These are phyloP conservation scores for Hapsidospora chrysogenum DNA, from an alignment of 495 filamentous ascomycete genomes.

Conservation along the genomic window DNA sequence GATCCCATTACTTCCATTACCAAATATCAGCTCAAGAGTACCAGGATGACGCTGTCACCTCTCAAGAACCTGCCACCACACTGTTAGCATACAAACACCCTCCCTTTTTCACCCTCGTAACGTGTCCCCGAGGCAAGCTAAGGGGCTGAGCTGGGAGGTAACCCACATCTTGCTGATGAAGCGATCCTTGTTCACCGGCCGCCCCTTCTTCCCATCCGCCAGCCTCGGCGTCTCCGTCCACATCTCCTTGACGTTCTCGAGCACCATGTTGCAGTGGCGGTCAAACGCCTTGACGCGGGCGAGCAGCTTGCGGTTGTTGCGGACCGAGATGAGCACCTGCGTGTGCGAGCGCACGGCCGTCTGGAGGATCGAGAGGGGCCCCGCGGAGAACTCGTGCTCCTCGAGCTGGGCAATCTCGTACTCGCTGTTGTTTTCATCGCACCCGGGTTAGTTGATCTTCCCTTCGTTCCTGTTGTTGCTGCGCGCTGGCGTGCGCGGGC, in stretches of 20 bases:
- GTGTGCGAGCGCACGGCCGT: conserved; percentile 75
- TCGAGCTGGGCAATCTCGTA: conserved; percentile 81
- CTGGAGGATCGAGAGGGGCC: conserved; percentile 82
- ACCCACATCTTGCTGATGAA: conserved; percentile 97
- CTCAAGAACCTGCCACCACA: conserved; percentile 70
- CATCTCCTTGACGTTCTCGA: conserved; percentile 98
- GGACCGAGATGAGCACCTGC: conserved; percentile 80
- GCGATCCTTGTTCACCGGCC: conserved; percentile 90
- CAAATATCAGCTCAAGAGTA: conserved; percentile 66
- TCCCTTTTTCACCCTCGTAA: no score
- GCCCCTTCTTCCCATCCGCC: conserved; percentile 63
- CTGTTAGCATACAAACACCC: conserved; percentile 10
- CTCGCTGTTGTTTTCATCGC: conserved; percentile 39
- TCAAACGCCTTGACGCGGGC: conserved; percentile 33
- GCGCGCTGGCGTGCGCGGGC: not conserved
- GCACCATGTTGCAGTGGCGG: conserved; percentile 64
- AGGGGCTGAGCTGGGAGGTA: not conserved
- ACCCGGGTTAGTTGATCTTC: conserved; percentile 6
- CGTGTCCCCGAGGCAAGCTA: not conserved
- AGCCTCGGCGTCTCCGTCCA: conserved; percentile 87
- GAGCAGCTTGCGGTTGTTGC: conserved; percentile 79
- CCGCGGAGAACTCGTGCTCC: conserved; percentile 77
- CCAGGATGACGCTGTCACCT: conserved; percentile 87
- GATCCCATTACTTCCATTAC: no score
- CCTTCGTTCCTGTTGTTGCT: not conserved